Base-by-base conservation (phyloP, 116 monocot species). In the Iris pallida region DNA sequence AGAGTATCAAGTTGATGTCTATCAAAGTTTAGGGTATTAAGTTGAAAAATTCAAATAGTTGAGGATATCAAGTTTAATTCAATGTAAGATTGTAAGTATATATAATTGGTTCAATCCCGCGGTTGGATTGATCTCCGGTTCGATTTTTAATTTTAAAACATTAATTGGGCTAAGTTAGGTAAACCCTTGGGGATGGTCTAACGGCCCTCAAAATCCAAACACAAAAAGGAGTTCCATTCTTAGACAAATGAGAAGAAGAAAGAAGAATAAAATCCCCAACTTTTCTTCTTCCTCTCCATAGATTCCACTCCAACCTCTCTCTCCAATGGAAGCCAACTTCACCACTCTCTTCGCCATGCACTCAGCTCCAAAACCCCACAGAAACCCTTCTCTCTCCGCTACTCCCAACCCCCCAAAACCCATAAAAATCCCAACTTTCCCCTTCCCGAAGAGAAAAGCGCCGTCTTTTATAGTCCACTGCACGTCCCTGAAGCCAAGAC, bases 311-410 rank as follows among this genome's bases (percentile, higher is more conserved):
- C 30, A 8, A 40, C n/a, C n/a, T 40, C 17, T 3, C 18, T 18
- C 48, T 16, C 19, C 15, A 42, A 81, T 81, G 81, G 81, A 81
- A 40, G 66, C 67, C 11, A 61, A 49, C 63, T 14, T 76, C 63
- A 17, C 59, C 47, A 40, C 44, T 43, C 19, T 58, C 53, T 72
- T 48, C 58, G 55, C 61, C 57, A 44, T 47, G n/a, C 6, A 55
- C 42, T 63, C 55, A 45, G 47, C 20, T 44, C 16, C 19, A 19
- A 18, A 42, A 6, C 20, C 20, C 11, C 67, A 66, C 30, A 30
- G 3, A 30, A 30, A 0, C 3, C 5, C 12, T 53, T 40, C 42
- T 14, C 47, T 61, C 11, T 49, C 30, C 30, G 30, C 3, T 3
- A 30, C 55, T 47, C 44, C 40, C 5, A 64, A 57, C 53, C 1